Evolutionary conservation across 2,329 filamentous ascomycete genomes (phyloP), one percentile per base, ranked within the genome.

Genomic region (Neopestalotiopsis sp.): DNA sequence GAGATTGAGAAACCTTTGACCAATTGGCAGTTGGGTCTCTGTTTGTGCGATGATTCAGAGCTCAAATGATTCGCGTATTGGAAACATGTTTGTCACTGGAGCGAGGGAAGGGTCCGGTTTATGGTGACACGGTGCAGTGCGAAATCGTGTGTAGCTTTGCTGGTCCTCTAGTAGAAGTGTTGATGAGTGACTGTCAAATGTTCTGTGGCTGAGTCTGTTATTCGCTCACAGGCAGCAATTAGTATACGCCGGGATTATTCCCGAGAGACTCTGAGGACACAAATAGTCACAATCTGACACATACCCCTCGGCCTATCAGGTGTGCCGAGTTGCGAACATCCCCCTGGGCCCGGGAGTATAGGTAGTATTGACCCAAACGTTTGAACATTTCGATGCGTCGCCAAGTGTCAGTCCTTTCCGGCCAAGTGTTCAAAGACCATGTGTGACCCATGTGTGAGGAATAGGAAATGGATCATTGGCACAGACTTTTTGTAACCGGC

Each of bases 381-480:
- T 52, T 52, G 45, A 52, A 17, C 20, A 52, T 52, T 17, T n/a
- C n/a, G 17, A 52, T 52, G 45, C 45, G n/a, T 52, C 45, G 45
- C 45, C 45, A 52, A 52, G 45, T 52, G 45, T 10, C 45, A 52
- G n/a, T n/a, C 17, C 45, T 52, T 17, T 20, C 17, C 45, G 45
- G 45, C 45, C 45, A 52, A 52, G 45, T 52, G 45, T 52, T 52
- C 45, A 52, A 20, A 20, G 45, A n/a, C 45, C 45, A 20, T 20
- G 5, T 14, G 45, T 52, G 45, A 20, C 24, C 24, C 24, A 28
- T 28, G 24, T 28, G 45, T 52, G 45, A 52, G 45, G 45, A 52
- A 52, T 52, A 52, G 45, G 45, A 52, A 52, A 52, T 52, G 45
- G 45, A 52, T 52, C 45, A 52, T 52, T 52, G 45, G 45, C 45